phyloP scores from a whole-genome alignment of 2,329 filamentous ascomycete species.

The Cordyceps farinosa region DNA sequence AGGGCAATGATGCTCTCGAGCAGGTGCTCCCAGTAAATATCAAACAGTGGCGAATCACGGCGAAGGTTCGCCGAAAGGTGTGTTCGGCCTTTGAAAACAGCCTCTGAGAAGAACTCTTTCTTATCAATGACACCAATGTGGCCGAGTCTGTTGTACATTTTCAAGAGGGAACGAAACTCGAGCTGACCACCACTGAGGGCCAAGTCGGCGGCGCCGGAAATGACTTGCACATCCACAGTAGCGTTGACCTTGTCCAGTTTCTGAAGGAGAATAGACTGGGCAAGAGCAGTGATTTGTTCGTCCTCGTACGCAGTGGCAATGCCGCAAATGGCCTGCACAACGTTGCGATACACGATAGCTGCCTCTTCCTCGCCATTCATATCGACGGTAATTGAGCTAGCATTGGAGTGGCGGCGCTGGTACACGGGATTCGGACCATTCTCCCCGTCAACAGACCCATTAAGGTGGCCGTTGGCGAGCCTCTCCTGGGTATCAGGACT shows the following conservation, averaged over 20 bases:
- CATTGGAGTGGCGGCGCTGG: conserved; percentile 55
- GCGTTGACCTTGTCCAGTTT: conserved; percentile 84
- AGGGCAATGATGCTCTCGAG: conserved; percentile 86
- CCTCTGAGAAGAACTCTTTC: conserved; percentile 63
- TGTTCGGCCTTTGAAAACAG: conserved; percentile 76
- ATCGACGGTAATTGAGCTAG: conserved; percentile 76
- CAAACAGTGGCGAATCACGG: conserved; percentile 70
- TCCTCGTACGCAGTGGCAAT: conserved; percentile 80
- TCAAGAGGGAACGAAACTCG: conserved; percentile 82
- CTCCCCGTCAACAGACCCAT: conserved; percentile 41
- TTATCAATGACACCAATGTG: conserved; percentile 69
- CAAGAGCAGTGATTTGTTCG: conserved; percentile 87
- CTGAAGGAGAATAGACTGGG: conserved; percentile 93
- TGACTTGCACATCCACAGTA: conserved; percentile 78
- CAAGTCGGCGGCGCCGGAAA: conserved; percentile 74
- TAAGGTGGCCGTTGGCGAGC: conserved; percentile 49
- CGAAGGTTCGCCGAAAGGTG: conserved; percentile 69
- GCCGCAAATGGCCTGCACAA: conserved; percentile 94
- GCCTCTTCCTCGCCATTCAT: conserved; percentile 75
- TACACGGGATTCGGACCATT: conserved; percentile 45
- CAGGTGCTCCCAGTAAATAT: conserved; percentile 78
- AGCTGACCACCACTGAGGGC: conserved; percentile 72
- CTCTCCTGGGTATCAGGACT: conserved; percentile 64
- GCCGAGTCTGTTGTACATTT: conserved; percentile 73
- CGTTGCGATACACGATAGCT: conserved; percentile 72